phyloP scores from a whole-genome alignment of 495 filamentous ascomycete genomes.

The Tuber umbilicatum region DNA sequence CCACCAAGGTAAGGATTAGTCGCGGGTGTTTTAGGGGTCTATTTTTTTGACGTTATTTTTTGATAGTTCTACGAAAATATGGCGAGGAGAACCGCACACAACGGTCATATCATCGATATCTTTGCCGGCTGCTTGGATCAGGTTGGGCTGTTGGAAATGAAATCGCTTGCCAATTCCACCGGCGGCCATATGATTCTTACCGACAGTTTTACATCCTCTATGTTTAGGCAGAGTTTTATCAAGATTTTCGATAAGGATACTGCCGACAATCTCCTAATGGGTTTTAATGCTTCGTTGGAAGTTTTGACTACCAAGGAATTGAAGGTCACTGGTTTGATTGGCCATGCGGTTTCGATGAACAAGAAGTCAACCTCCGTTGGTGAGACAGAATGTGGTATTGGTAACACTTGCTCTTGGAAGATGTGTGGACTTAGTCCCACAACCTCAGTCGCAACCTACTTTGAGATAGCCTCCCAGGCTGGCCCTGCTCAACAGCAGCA shows the following conservation, averaged over 20 bases:
- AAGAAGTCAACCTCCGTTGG: slow-evolving; percentile 97
- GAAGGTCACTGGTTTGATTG: slow-evolving; percentile 97
- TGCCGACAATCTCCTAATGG: slow-evolving; percentile 92
- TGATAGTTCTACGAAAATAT: slow-evolving; percentile 89
- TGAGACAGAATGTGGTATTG: slow-evolving; percentile 96
- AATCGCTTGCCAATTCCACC: slow-evolving; percentile 90
- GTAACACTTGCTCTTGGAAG: slow-evolving; percentile 99
- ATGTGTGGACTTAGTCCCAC: slow-evolving; percentile 97
- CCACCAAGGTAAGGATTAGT: slow-evolving; percentile 65
- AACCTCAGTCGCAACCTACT: slow-evolving; percentile 92
- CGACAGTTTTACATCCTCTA: slow-evolving; percentile 97
- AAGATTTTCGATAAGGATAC: slow-evolving; percentile 95
- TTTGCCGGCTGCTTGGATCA: slow-evolving; percentile 98
- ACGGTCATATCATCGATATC: slow-evolving; percentile 94
- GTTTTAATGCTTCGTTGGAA: slow-evolving; percentile 95
- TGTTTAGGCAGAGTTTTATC: slow-evolving; percentile 99
- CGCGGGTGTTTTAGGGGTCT: not conserved
- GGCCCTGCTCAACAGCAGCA: slow-evolving; percentile 80
- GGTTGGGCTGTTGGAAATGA: slow-evolving; percentile 98
- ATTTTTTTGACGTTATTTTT: not conserved
- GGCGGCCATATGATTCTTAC: slow-evolving; percentile 98
- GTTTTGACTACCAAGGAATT: slow-evolving; percentile 96
- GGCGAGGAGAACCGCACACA: slow-evolving; percentile 92
- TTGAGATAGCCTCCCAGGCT: slow-evolving; percentile 92
- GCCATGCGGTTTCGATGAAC: slow-evolving; percentile 90